phyloP scores from a whole-genome alignment of 1,284 basidiomycete genomes.

The Malassezia yamatoensis region DNA sequence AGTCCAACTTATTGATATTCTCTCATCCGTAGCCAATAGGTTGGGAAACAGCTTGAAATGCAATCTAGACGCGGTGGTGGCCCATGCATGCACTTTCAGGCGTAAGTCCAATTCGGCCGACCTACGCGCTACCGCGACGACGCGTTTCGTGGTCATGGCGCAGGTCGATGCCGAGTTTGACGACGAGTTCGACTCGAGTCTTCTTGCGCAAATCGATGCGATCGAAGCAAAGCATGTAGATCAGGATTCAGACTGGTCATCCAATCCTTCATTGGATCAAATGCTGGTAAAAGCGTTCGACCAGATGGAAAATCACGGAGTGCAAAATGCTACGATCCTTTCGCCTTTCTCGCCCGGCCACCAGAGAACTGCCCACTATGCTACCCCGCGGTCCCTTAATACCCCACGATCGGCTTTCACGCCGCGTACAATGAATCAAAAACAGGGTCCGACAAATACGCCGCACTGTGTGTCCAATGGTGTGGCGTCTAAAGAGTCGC shows the following conservation, averaged over 20 bases:
- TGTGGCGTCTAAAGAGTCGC: conserved; percentile 2
- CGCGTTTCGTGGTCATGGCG: conserved; percentile 9
- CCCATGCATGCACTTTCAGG: no score
- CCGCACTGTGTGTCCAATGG: no score
- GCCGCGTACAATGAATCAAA: neutral
- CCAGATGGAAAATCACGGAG: conserved; percentile 22
- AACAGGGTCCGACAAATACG: neutral
- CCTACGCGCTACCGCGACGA: neutral
- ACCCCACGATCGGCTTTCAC: neutral
- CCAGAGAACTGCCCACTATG: neutral
- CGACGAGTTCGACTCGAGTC: conserved; percentile 10
- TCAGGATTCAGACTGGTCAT: neutral
- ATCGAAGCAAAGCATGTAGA: neutral
- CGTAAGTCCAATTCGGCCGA: no score
- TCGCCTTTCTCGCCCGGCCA: neutral
- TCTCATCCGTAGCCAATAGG: conserved; percentile 28
- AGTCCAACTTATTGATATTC: conserved; percentile 30
- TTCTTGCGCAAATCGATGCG: conserved; percentile 1
- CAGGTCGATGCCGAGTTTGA: conserved; percentile 20
- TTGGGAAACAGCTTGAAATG: no score
- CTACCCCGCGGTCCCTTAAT: neutral
- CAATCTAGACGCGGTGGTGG: no score
- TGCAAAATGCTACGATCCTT: neutral
- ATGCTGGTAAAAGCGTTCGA: conserved; percentile 14
- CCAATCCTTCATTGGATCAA: conserved; percentile 9